Evolutionary conservation across 225 moss, liverwort and hornwort species (phyloP).

Genomic region (Asterella californica): DNA sequence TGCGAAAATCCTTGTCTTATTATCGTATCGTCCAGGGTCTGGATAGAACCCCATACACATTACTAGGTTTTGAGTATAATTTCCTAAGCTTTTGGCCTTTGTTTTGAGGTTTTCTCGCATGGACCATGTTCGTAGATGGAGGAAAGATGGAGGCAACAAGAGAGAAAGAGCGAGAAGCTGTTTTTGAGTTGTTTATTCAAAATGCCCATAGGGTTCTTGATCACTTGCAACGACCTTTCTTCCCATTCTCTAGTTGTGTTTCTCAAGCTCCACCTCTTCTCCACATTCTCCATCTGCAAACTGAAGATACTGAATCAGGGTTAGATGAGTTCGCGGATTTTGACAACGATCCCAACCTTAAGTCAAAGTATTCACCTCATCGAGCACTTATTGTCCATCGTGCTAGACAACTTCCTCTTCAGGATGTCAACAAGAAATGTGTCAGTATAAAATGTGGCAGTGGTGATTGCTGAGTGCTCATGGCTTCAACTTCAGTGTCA

Average conservation of each 20-base stretch:
- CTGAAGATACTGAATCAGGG: background rate
- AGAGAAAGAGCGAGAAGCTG: conserved; percentile 17
- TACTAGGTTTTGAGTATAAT: too few relatives aligned
- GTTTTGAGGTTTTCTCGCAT: too few relatives aligned
- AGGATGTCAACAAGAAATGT: too few relatives aligned
- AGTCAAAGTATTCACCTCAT: background rate
- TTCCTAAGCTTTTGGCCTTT: too few relatives aligned
- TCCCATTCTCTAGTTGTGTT: conserved; percentile 19
- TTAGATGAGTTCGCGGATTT: background rate
- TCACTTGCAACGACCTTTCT: conserved; percentile 14
- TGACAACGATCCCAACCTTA: background rate
- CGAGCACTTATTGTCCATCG: background rate
- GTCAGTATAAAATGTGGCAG: conserved; percentile 1
- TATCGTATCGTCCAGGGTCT: too few relatives aligned
- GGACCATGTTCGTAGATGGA: too few relatives aligned
- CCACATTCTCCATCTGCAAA: conserved; percentile 19
- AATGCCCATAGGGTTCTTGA: conserved; percentile 19
- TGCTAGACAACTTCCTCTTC: background rate
- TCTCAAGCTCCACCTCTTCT: conserved; percentile 22
- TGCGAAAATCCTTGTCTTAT: too few relatives aligned
- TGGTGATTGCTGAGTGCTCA: background rate
- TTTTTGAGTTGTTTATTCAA: conserved; percentile 14
- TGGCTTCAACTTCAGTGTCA: background rate
- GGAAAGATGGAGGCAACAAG: conserved; percentile 10
- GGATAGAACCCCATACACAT: too few relatives aligned